Conservation (phyloP, 768 basidiomycete species). For the Xerocomellus chrysenteron region DNA sequence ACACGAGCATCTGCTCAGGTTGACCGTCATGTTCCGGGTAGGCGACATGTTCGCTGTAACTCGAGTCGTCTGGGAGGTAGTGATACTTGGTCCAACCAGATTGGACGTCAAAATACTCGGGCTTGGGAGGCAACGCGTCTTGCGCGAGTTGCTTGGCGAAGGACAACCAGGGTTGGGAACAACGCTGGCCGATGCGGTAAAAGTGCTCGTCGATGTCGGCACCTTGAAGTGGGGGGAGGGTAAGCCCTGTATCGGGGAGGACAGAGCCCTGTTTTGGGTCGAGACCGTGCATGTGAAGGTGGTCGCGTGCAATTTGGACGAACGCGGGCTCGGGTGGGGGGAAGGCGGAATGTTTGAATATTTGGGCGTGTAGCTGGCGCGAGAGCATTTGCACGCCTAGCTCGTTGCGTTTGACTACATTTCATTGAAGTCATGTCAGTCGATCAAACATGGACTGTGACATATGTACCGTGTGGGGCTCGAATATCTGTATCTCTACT, state of each 20-base stretch:
- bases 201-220: slow-evolving; percentile 85
- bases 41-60: slow-evolving; percentile 70
- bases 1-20: slow-evolving; percentile 73
- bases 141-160: slow-evolving; percentile 61
- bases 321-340: slow-evolving; percentile 58
- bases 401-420: slow-evolving; percentile 70
- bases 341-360: slow-evolving; percentile 71
- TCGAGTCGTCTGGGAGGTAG: slow-evolving; percentile 68
- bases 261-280: slow-evolving; percentile 77
- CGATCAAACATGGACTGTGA: not conserved
- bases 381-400: slow-evolving; percentile 94
- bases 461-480: slow-evolving; percentile 3
- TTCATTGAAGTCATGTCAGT: not conserved
- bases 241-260: slow-evolving; percentile 76
- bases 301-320: slow-evolving; percentile 74
- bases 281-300: slow-evolving; percentile 79
- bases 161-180: slow-evolving; percentile 75
- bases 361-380: slow-evolving; percentile 72
- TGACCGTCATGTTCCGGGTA: slow-evolving; percentile 63
- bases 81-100: slow-evolving; percentile 92
- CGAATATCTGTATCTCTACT: not conserved
- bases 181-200: slow-evolving; percentile 65
- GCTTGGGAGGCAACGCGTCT: slow-evolving; percentile 57
- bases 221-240: slow-evolving; percentile 84
- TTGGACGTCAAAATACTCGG: slow-evolving; percentile 50